Conservation (phyloP, 2,329 filamentous ascomycete species). For the Microdochium trichocladiopsis region DNA sequence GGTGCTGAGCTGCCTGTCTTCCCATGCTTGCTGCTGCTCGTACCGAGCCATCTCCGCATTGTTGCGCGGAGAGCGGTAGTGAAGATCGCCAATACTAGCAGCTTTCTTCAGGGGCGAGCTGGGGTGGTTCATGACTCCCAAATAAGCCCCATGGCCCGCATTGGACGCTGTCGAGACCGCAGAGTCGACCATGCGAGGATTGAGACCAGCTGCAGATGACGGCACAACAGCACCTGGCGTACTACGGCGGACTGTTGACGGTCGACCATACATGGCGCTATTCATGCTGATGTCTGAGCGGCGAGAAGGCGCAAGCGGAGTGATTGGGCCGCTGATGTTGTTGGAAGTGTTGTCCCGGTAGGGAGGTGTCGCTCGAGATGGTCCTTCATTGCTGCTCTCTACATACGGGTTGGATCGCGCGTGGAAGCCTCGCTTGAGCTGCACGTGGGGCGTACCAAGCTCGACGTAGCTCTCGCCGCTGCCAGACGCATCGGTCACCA, state of each 20-base stretch:
- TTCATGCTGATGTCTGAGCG: conserved; percentile 24
- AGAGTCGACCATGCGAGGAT: conserved; percentile 3
- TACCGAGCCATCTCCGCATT: conserved; percentile 54
- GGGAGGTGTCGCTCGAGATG: conserved; percentile 24
- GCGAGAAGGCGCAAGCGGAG: conserved; percentile 11
- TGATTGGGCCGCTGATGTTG: conserved; percentile 16
- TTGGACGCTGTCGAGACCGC: conserved; percentile 4
- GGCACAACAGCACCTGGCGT: conserved; percentile 38
- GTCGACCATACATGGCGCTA: conserved; percentile 14
- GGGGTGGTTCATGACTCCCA: conserved; percentile 74
- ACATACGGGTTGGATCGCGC: conserved; percentile 83
- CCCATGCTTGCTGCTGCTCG: conserved; percentile 36
- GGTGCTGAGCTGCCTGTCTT: conserved; percentile 13
- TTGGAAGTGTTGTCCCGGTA: conserved; percentile 34
- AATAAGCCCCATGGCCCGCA: conserved; percentile 54
- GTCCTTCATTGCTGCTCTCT: conserved; percentile 55
- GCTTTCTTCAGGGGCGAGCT: conserved; percentile 81
- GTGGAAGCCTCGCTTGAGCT: conserved; percentile 69
- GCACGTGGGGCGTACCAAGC: conserved; percentile 46
- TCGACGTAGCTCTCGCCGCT: conserved; percentile 36
- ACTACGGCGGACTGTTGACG: conserved; percentile 62
- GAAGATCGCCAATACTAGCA: conserved; percentile 51
- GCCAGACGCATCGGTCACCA: conserved; percentile 41
- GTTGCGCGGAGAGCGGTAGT: conserved; percentile 44
- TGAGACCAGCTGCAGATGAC: conserved; percentile 20